These are phyloP conservation scores for Thelonectria rubi DNA, from an alignment of 2,329 filamentous ascomycete species.

Conservation along the genomic window DNA sequence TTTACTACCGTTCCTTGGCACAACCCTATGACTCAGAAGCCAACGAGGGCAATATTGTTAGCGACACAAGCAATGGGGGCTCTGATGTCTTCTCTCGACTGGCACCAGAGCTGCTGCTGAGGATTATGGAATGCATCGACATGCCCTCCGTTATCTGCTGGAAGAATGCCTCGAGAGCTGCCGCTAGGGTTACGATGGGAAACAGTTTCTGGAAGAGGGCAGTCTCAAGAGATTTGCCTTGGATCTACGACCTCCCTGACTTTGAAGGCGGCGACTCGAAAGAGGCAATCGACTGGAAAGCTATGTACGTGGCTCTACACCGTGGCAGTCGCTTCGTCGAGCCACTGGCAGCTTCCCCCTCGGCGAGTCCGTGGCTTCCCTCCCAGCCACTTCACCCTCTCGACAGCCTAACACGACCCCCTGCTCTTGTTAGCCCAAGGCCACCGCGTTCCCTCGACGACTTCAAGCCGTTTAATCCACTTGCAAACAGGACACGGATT, in stretches of 20 bases:
- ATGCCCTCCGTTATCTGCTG: not conserved
- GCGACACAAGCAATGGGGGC: not conserved
- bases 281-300: not conserved
- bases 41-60: not conserved
- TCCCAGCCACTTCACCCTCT: no score
- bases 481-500: slow-evolving; percentile 1
- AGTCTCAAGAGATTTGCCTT: not conserved
- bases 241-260: not conserved
- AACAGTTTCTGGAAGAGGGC: slow-evolving; percentile 1
- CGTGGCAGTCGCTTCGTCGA: not conserved
- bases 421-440: not conserved
- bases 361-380: no score
- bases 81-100: not conserved
- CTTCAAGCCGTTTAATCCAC: not conserved
- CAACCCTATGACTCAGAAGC: not conserved
- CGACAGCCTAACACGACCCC: no score
- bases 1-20: not conserved
- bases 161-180: not conserved
- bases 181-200: not conserved
- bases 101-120: not conserved
- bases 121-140: slow-evolving; percentile 2
- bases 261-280: not conserved
- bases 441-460: not conserved
- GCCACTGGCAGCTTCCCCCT: not conserved
- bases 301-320: not conserved